Conservation (phyloP, 768 basidiomycete species). For the Mycena belliarum region DNA sequence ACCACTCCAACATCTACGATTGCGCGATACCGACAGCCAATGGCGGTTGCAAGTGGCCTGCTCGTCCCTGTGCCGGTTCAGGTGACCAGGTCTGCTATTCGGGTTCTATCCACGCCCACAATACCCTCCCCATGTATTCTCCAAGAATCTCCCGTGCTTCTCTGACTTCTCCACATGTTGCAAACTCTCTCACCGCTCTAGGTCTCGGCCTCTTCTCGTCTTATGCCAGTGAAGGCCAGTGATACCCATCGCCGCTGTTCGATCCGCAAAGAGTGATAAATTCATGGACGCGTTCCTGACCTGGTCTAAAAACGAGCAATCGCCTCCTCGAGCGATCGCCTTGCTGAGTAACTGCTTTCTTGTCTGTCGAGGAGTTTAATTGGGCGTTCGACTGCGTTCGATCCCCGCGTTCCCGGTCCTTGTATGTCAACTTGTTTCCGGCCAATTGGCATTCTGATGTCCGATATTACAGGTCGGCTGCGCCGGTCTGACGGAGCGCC, state of each 20-base stretch:
- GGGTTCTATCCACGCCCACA: no score
- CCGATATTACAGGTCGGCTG: constrained; percentile 1
- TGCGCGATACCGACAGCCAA: neutral
- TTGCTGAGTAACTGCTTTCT: neutral
- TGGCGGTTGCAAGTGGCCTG: no score
- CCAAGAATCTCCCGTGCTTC: neutral
- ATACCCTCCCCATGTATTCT: no score
- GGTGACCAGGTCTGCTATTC: no score
- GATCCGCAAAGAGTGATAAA: neutral
- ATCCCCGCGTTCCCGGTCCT: neutral
- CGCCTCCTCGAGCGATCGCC: neutral
- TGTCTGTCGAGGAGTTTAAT: neutral
- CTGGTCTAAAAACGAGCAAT: neutral
- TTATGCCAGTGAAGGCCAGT: neutral
- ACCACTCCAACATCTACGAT: no score
- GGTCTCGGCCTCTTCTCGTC: neutral
- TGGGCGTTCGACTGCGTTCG: no score
- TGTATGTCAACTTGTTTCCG: neutral
- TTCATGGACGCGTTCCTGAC: neutral
- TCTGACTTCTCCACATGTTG: neutral
- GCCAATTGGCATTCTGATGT: neutral
- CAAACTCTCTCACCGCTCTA: neutral
- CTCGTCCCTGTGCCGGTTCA: no score
- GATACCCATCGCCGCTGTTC: neutral
- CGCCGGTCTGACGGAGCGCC: constrained; percentile 8